Percentiles rank a stretch among this genome's conserved stretches.
Evolutionary conservation across 1,284 basidiomycete genomes (phyloP).

Genomic region (Thecaphora frezii): DNA sequence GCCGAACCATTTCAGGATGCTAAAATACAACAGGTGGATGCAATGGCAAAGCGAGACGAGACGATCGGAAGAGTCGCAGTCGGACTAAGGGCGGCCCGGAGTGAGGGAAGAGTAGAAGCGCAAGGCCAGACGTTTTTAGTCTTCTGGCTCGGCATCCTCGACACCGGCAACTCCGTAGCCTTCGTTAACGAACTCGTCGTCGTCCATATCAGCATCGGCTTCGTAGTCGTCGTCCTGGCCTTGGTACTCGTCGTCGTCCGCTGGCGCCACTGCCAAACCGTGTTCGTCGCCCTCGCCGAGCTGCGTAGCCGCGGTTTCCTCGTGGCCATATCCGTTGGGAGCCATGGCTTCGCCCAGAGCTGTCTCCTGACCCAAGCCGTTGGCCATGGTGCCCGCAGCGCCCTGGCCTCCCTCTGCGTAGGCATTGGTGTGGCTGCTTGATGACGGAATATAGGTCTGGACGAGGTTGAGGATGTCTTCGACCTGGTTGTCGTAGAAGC

Average conservation of each 20-base stretch:
- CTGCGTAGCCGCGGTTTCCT: conserved; percentile 25
- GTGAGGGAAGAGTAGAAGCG: too few species aligned
- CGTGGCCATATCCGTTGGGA: not conserved
- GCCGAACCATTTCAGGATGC: conserved; percentile 5
- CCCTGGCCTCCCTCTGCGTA: conserved; percentile 9
- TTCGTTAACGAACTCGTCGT: conserved; percentile 46
- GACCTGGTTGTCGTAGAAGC: conserved; percentile 68
- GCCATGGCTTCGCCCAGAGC: not conserved
- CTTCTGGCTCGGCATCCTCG: conserved; percentile 59
- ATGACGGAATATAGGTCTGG: conserved; percentile 60
- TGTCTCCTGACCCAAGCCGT: not conserved
- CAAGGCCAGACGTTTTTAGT: conserved; percentile 11
- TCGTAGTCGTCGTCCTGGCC: conserved; percentile 48
- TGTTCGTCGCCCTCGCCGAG: conserved; percentile 30
- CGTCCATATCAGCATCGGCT: conserved; percentile 48
- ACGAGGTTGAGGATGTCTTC: conserved; percentile 71
- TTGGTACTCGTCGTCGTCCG: conserved; percentile 28
- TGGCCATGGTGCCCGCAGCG: not conserved
- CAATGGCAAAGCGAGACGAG: too few species aligned
- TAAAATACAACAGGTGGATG: conserved; percentile 11
- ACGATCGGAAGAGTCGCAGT: too few species aligned
- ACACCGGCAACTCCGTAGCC: conserved; percentile 27
- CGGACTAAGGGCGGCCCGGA: too few species aligned
- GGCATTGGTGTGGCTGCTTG: conserved; percentile 7
- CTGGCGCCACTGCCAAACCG: conserved; percentile 37